A percentile compares a stretch with the other conserved stretches of the same genome.
phyloP scores from a whole-genome alignment of 1,139 yeast genomes.

The Lodderomyces jiufengensis region DNA sequence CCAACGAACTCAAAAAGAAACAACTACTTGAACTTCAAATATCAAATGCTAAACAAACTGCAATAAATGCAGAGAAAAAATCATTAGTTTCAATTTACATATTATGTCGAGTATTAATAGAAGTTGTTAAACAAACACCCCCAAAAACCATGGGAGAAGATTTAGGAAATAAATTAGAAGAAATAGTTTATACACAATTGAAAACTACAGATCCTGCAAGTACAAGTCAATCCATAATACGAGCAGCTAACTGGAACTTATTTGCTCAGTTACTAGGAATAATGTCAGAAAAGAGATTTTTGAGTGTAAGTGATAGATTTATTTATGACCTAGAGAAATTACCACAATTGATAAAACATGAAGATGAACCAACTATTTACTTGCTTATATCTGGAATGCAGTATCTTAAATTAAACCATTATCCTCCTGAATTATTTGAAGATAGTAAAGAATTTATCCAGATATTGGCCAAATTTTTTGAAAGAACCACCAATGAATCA shows the following conservation, averaged over 20 bases:
- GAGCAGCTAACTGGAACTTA: conserved; percentile 91
- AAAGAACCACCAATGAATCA: conserved; percentile 59
- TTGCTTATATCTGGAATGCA: conserved; percentile 89
- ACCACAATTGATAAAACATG: conserved; percentile 49
- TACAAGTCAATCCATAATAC: conserved; percentile 57
- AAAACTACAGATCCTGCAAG: conserved; percentile 82
- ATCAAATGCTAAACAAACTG: conserved; percentile 60
- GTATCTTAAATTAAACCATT: conserved; percentile 69
- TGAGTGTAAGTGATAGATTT: conserved; percentile 88
- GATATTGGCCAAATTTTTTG: conserved; percentile 81
- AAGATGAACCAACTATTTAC: conserved; percentile 70
- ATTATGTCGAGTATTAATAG: conserved; percentile 88
- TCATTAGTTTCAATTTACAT: conserved; percentile 84
- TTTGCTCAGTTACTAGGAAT: conserved; percentile 87
- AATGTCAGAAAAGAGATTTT: conserved; percentile 80
- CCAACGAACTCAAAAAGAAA: conserved; percentile 22
- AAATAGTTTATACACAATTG: conserved; percentile 87
- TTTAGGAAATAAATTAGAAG: conserved; percentile 80
- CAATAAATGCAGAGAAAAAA: conserved; percentile 81
- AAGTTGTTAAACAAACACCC: conserved; percentile 86
- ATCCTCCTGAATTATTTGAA: conserved; percentile 86
- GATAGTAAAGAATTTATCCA: conserved; percentile 88
- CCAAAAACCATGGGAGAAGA: conserved; percentile 71
- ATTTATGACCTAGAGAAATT: conserved; percentile 87
- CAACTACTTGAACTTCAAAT: conserved; percentile 40